Percentiles rank a stretch among this genome's conserved stretches.
Evolutionary conservation across 2,329 filamentous ascomycete species (phyloP).

Genomic region (Hypomyces rosellus): DNA sequence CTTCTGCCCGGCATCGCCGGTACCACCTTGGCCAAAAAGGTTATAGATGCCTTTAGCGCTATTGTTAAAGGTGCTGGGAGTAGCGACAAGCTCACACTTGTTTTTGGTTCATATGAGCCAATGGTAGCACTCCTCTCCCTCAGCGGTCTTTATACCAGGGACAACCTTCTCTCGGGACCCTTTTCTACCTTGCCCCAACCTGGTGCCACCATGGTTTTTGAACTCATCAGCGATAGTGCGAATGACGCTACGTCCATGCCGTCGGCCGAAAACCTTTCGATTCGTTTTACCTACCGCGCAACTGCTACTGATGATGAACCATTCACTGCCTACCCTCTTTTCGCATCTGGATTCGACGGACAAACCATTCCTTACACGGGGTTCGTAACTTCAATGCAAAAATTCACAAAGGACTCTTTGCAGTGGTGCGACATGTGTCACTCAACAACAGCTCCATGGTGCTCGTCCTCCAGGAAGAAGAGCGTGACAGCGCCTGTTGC

Average conservation of each 20-base stretch:
- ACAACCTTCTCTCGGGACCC: slow-evolving; percentile 43
- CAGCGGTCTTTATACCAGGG: slow-evolving; percentile 36
- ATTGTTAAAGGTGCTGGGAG: slow-evolving; percentile 34
- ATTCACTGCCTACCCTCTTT: slow-evolving; percentile 35
- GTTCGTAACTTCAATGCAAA: slow-evolving; percentile 33
- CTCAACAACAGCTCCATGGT: slow-evolving; percentile 31
- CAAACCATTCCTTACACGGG: slow-evolving; percentile 30
- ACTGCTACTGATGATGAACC: slow-evolving; percentile 31
- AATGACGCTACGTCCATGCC: slow-evolving; percentile 18
- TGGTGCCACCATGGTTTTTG: slow-evolving; percentile 69
- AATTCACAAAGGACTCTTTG: slow-evolving; percentile 26
- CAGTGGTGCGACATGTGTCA: slow-evolving; percentile 42
- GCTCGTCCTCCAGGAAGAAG: slow-evolving; percentile 15
- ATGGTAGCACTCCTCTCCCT: slow-evolving; percentile 51
- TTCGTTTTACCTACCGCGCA: slow-evolving; percentile 53
- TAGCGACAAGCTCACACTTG: slow-evolving; percentile 40
- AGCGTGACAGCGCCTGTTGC: slow-evolving; percentile 32
- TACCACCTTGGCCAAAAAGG: slow-evolving; percentile 42
- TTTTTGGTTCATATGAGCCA: slow-evolving; percentile 50
- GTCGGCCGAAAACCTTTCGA: slow-evolving; percentile 33
- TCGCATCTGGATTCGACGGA: slow-evolving; percentile 29
- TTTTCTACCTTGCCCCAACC: slow-evolving; percentile 51
- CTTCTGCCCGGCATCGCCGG: slow-evolving; percentile 45
- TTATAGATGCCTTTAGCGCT: slow-evolving; percentile 38
- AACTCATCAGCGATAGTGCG: slow-evolving; percentile 40